Evolutionary conservation across 208 protist genomes (phyloP), one percentile per base, ranked within the genome.

Genomic region (Tritrichomonas musculus): DNA sequence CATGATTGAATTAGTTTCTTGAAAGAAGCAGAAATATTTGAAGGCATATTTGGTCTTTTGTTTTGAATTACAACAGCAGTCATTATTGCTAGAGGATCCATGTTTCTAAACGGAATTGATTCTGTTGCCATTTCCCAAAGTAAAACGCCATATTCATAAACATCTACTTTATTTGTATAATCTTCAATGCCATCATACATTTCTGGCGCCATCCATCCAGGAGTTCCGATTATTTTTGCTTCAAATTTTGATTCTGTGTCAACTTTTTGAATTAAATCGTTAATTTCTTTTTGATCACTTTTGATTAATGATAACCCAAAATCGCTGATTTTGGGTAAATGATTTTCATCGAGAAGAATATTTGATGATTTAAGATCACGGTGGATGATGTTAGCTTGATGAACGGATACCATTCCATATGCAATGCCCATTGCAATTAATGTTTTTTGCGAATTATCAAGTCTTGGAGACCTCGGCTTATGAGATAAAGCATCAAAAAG

Each of bases 141-240:
- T 17, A 75, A 36, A 44, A 75, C n/a, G 33, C 69, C 69, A 75
- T 75, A 75, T 36, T 27, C 69, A 17, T 75, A 75, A 44, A 75
- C 69, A 75, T 75, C 69, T 4, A 75, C 69, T 75, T 75, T 75
- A n/a, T 75, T 75, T 44, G 69, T 75, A n/a, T 75, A 75, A 25
- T 27, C 41, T 13, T 27, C 69, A 17, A 36, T 75, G n/a, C n/a
- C n/a, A 36, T 92, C 77, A 36, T 92, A 92, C 69, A 75, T 75
- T 17, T 75, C 69, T 13, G 69, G 69, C 3, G 69, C 69, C 69
- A 75, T 75, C 69, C 69, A 75, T 75, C 44, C 33, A 13, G 69
- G 33, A 44, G 69, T 75, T 44, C 69, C 69, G 1, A 75, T 75
- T 44, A 44, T 27, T n/a, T 75, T 27, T 36, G 69, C 44, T 13